A percentile compares a stretch with the other conserved stretches of the same genome.
Evolutionary conservation across 2,329 filamentous ascomycete genomes (phyloP).

Genomic region (Scedosporium aurantiacum): DNA sequence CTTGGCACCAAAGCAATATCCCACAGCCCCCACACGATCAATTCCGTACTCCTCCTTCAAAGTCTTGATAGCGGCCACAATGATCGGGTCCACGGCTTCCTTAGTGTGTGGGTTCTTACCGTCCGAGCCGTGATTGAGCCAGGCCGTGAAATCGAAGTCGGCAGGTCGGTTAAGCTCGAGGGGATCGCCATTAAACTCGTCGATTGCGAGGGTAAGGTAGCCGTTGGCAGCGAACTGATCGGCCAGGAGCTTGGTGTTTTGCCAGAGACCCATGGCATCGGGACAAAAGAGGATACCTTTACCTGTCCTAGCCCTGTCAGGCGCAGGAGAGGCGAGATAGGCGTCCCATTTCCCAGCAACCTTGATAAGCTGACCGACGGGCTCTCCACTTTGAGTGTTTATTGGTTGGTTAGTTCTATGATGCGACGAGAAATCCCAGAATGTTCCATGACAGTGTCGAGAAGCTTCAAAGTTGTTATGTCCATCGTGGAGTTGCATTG

Average conservation of each 20-base stretch:
- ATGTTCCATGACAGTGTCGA: background rate
- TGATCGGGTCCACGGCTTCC: conserved; percentile 18
- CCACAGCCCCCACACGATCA: conserved; percentile 52
- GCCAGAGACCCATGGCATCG: conserved; percentile 41
- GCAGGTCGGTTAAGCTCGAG: conserved; percentile 32
- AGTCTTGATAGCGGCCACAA: conserved; percentile 34
- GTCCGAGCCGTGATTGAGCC: conserved; percentile 26
- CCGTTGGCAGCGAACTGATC: conserved; percentile 22
- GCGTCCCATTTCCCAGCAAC: conserved; percentile 33
- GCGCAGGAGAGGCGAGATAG: conserved; percentile 38
- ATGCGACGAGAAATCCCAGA: background rate
- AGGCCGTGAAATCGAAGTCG: conserved; percentile 18
- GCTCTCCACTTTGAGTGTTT: conserved; percentile 7
- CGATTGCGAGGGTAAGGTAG: conserved; percentile 19
- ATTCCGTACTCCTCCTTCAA: conserved; percentile 43
- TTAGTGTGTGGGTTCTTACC: conserved; percentile 33
- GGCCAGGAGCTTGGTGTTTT: conserved; percentile 26
- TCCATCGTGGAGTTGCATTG: background rate
- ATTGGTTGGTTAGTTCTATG: background rate
- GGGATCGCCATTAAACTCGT: conserved; percentile 22
- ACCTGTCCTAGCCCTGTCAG: conserved; percentile 15
- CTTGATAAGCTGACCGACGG: conserved; percentile 34
- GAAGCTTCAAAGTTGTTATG: background rate
- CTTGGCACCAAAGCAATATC: conserved; percentile 70
- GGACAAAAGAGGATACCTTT: conserved; percentile 32